Base-by-base conservation (phyloP, 768 basidiomycete genomes). In the Mycena latifolia region DNA sequence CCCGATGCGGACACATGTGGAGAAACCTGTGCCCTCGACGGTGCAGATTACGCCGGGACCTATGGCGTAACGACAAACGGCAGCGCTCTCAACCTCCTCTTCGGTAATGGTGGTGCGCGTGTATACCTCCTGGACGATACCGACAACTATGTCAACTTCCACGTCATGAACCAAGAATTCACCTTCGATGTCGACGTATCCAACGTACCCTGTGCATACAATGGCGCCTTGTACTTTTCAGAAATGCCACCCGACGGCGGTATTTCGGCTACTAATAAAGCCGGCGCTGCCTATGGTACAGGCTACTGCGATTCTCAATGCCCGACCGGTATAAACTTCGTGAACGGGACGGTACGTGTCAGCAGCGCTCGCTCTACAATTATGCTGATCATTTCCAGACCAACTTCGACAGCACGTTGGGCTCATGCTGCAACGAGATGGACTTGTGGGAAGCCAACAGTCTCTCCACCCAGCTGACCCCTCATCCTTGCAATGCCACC, bases 241-340 rank as follows among this genome's bases (percentile, higher is more conserved):
- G 76, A 80, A 71, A 84, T 84, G 82, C 79, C 76, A 62, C 72
- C 76, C 24, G 81, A 83, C 69, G 82, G 82, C 74, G 82, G 82
- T 53, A 46, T 74, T 63, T 66, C 79, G 55, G 66, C 79, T 39
- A 75, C 51, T 67, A 83, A 84, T 76, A 77, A 77, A 74, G 80
- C 81, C 33, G 81, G 81, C 62, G 78, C 82, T 64, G 75, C 79
- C 67, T 83, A 79, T 73, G 81, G 82, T 28, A 83, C 82, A 18
- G 82, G 82, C 27, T 84, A 84, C 74, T 84, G 82, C 73, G 82
- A 84, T 73, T 76, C 82, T 24, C 82, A 84, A 72, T 84, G 82
- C 75, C 82, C 82, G 11, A 74, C 70, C 50, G 81, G 81, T 69
- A 73, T 82, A 70, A 82, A 82, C 73, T 82, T 83, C 72, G 79